Percentiles rank a stretch among this genome's conserved stretches.
phyloP scores from a whole-genome alignment of 23 red algal genomes.

The Chondrus crispus region DNA sequence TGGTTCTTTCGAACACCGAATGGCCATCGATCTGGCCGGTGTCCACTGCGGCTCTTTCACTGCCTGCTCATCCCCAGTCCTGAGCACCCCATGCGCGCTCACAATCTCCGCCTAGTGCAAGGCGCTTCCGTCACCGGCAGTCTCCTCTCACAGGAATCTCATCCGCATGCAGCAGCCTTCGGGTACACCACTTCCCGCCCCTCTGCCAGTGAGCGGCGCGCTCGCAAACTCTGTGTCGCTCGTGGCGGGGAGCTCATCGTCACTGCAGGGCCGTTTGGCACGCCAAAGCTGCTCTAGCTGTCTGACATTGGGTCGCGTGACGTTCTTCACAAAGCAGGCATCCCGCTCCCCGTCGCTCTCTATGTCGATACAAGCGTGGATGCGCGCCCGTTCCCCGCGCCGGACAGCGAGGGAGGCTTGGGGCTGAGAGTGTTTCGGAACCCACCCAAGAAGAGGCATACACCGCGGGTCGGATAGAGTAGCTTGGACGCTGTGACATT shows the following conservation, averaged over 20 bases:
- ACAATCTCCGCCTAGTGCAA: constrained; percentile 29
- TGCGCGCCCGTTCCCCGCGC: neutral
- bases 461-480: no score
- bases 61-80: constrained; percentile 11
- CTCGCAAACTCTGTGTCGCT: neutral
- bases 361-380: constrained; percentile 9
- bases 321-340: constrained; percentile 4
- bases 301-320: constrained; percentile 65
- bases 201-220: neutral
- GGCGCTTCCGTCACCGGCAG: constrained; percentile 10
- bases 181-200: neutral
- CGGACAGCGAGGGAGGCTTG: neutral
- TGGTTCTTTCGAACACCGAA: neutral
- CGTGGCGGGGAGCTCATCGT: constrained; percentile 32
- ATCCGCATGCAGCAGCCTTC: neutral
- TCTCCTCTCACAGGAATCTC: neutral
- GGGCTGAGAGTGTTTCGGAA: no score
- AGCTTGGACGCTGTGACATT: no score
- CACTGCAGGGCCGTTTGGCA: constrained; percentile 60
- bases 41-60: constrained; percentile 39
- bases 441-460: no score
- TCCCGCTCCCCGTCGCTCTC: constrained; percentile 29
- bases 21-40: neutral
- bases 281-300: constrained; percentile 65
- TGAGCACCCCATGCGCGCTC: neutral